Evolutionary conservation across 2,329 filamentous ascomycete species (phyloP), one percentile per base, ranked within the genome.

Genomic region (Stagonosporopsis cucurbitacearum): DNA sequence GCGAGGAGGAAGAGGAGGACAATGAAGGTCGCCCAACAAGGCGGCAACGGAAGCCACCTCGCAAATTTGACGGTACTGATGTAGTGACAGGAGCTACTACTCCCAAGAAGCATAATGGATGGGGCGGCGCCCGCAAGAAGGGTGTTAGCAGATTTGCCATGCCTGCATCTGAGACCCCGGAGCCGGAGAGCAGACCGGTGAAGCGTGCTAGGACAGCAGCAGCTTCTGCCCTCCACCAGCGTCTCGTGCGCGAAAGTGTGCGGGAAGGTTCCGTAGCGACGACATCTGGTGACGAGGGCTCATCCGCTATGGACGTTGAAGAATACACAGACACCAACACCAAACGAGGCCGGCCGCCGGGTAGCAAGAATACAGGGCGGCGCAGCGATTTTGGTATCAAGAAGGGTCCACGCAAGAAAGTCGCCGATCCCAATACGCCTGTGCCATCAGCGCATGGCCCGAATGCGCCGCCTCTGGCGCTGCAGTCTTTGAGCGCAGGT

Each of bases 381-480:
- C 71, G 80, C 19, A 78, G 76, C 46, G 80, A 81, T 57, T 79
- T 76, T 28, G 79, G 80, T 2, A 74, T 81, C 52, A 80, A 81
- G 58, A 82, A 82, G 55, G 80, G 80, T 2, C 80, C 80, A 5
- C 69, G 79, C 9, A 76, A 74, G 60, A 73, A 73, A 60, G 54
- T 58, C n/a, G 60, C 55, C 22, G 70, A 72, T 33, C 57, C 63
- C 11, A 57, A 53, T 22, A 59, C 62, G 11, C 61, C 65, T 15
- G 55, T 57, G 23, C 66, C 65, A 17, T 64, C 64, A 36, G 58
- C 64, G 20, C 64, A 66, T 54, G 59, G 62, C 15, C 53, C 63
- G 9, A 70, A 69, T 36, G 54, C 59, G 49, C 66, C 67, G 15
- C 69, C 73, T 23, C 59, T 63, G 36, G 64, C 65, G 30, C 56